Evolutionary conservation across 1,284 basidiomycete species (phyloP).

Genomic region (Trichosporon inkin): DNA sequence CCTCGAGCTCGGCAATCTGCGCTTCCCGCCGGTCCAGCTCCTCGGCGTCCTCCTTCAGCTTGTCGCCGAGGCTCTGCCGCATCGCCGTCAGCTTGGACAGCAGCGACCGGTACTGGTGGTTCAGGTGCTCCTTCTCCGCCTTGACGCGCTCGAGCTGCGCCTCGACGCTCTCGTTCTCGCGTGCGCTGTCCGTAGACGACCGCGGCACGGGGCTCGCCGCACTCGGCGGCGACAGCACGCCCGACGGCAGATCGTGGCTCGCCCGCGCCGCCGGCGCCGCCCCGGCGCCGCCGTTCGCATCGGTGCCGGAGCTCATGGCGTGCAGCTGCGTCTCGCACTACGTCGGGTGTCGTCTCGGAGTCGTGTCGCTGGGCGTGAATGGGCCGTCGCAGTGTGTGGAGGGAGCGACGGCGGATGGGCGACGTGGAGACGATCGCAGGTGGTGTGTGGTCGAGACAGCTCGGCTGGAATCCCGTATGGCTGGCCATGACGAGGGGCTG

Average conservation of each 20-base stretch:
- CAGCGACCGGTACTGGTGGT: conserved; percentile 78
- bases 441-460: too few species aligned
- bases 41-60: conserved; percentile 94
- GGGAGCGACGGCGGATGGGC: neutral
- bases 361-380: too few species aligned
- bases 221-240: neutral
- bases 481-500: too few species aligned
- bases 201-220: neutral
- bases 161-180: conserved; percentile 31
- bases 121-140: conserved; percentile 79
- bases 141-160: conserved; percentile 49
- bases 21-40: conserved; percentile 88
- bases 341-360: too few species aligned
- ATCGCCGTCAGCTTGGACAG: conserved; percentile 86
- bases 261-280: conserved; percentile 11
- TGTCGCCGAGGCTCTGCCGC: conserved; percentile 88
- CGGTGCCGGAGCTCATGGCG: conserved; percentile 5
- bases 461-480: too few species aligned
- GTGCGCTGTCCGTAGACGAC: neutral
- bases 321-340: too few species aligned
- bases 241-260: conserved; percentile 14
- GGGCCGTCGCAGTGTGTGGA: too few species aligned
- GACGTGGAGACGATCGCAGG: too few species aligned
- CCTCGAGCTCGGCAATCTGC: conserved; percentile 67
- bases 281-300: conserved; percentile 10